These are phyloP conservation scores for Isabelozyma heimii DNA, from an alignment of 805 yeast genomes.

Conservation along the genomic window DNA sequence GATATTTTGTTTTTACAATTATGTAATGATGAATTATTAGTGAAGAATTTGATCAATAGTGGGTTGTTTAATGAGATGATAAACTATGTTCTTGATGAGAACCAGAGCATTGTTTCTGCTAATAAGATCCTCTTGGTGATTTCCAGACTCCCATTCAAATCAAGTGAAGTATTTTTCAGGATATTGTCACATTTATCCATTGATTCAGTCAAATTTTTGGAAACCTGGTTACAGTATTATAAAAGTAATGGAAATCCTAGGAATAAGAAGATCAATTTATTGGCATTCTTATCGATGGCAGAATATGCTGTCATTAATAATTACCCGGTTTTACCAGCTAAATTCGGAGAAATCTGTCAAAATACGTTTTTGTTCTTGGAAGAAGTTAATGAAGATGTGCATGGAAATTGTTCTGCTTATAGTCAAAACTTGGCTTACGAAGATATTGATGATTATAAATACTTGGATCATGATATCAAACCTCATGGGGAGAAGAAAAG, in stretches of 20 bases:
- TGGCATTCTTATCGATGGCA: conserved; percentile 58
- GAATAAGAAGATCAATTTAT: conserved; percentile 62
- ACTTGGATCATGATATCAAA: conserved; percentile 37
- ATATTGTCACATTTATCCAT: conserved; percentile 27
- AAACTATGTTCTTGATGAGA: conserved; percentile 39
- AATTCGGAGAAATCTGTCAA: conserved; percentile 27
- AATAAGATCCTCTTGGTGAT: conserved; percentile 37
- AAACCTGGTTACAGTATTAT: conserved; percentile 39
- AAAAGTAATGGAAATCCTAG: conserved; percentile 69
- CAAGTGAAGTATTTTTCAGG: conserved; percentile 32
- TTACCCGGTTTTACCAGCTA: conserved; percentile 13
- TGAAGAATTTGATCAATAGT: conserved; percentile 36
- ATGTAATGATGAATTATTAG: conserved; percentile 19
- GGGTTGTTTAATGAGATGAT: conserved; percentile 45
- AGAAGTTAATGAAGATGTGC: conserved; percentile 60
- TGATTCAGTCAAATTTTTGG: conserved; percentile 21
- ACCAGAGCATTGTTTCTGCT: conserved; percentile 38
- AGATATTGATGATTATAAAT: conserved; percentile 41
- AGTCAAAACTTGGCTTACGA: conserved; percentile 35
- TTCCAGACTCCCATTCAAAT: conserved; percentile 33
- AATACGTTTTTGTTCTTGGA: conserved; percentile 54
- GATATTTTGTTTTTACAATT: conserved; percentile 47
- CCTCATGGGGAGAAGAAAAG: conserved; percentile 43
- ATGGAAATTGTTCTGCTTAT: conserved; percentile 36
- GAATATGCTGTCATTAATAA: conserved; percentile 28